Percentiles rank a stretch among this genome's conserved stretches.
Evolutionary conservation across 306 rosid species (phyloP).

Genomic region (Castanospermum australe): DNA sequence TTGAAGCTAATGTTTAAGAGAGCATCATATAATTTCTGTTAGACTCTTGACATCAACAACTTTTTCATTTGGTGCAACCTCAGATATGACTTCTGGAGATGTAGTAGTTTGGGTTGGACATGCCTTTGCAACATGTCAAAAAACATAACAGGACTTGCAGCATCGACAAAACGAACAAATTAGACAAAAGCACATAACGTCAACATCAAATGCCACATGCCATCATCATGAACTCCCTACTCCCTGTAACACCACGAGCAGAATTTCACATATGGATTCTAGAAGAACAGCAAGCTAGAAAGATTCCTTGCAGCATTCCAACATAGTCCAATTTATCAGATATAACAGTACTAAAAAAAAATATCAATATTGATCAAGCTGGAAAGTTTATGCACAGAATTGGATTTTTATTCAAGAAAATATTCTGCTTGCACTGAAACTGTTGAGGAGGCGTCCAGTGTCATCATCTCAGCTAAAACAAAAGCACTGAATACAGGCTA

Average conservation of each 20-base stretch:
- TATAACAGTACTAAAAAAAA: too few species aligned
- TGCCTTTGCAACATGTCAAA: constrained; percentile 37
- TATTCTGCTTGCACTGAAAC: too few species aligned
- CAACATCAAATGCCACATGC: constrained; percentile 57
- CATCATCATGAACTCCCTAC: constrained; percentile 36
- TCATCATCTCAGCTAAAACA: too few species aligned
- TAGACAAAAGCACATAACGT: constrained; percentile 35
- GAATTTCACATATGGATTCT: not conserved
- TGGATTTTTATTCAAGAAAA: too few species aligned
- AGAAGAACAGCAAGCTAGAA: too few species aligned
- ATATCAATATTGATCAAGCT: too few species aligned
- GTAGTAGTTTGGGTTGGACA: constrained; percentile 35
- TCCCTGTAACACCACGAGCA: not conserved
- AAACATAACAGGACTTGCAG: not conserved
- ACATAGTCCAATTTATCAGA: too few species aligned
- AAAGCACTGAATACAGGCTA: too few species aligned
- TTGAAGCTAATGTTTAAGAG: constrained; percentile 44
- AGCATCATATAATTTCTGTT: constrained; percentile 46
- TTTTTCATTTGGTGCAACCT: constrained; percentile 33
- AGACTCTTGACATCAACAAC: constrained; percentile 35
- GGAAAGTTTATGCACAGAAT: too few species aligned
- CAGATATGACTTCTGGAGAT: constrained; percentile 54
- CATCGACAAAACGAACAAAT: not conserved
- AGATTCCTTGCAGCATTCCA: too few species aligned
- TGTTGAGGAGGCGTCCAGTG: too few species aligned